Conservation (phyloP, 2,329 filamentous ascomycete genomes). For the Fusarium albosuccineum region DNA sequence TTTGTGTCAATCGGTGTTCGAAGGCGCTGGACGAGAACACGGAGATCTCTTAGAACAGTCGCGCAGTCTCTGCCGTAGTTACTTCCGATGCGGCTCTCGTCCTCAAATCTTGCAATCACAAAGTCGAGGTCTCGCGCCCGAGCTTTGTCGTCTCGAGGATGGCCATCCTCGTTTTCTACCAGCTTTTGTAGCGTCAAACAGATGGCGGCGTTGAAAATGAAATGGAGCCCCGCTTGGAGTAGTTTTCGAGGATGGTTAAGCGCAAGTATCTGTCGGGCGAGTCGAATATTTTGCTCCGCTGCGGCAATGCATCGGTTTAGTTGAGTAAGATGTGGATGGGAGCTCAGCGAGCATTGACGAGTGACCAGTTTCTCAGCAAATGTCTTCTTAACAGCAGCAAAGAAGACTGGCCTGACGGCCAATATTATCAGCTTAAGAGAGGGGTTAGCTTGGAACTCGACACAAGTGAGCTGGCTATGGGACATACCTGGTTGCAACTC, state of each 20-base stretch:
- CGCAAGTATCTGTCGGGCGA: conserved; percentile 57
- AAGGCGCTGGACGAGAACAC: conserved; percentile 53
- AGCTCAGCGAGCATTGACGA: conserved; percentile 42
- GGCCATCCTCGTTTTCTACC: conserved; percentile 49
- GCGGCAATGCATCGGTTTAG: conserved; percentile 58
- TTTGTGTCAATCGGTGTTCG: conserved; percentile 37
- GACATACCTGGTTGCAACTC: conserved; percentile 58
- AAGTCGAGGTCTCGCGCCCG: conserved; percentile 53
- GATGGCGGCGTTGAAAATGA: conserved; percentile 64
- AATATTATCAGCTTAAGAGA: conserved; percentile 58
- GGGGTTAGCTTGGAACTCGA: neutral
- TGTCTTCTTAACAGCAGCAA: conserved; percentile 61
- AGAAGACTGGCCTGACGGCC: conserved; percentile 61
- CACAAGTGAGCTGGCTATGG: too few relatives aligned
- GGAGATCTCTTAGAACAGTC: conserved; percentile 55
- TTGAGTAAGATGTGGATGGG: conserved; percentile 44
- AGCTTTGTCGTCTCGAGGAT: conserved; percentile 42
- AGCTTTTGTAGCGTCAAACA: conserved; percentile 62
- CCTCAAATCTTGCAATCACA: conserved; percentile 57
- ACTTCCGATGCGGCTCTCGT: conserved; percentile 54
- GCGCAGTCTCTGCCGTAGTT: conserved; percentile 56
- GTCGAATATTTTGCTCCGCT: conserved; percentile 60
- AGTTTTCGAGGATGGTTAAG: conserved; percentile 56
- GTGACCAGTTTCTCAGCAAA: conserved; percentile 57
- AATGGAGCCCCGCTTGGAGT: conserved; percentile 60